These are phyloP conservation scores for Chlorella sp. DNA, from an alignment of 139 green algal species.

Conservation along the genomic window DNA sequence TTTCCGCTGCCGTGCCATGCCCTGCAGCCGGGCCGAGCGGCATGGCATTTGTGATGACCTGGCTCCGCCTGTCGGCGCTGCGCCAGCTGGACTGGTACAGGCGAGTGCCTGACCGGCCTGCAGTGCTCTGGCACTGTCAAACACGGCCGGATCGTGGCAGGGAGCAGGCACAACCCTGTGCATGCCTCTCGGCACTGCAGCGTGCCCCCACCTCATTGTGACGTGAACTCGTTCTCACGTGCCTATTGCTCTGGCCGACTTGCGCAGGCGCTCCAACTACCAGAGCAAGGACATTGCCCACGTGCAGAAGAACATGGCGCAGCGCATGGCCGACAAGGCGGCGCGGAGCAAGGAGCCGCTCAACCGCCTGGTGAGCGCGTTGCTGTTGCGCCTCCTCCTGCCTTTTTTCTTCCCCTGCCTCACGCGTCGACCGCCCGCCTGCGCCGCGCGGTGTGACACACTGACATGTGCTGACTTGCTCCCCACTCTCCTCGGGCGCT, in stretches of 20 bases:
- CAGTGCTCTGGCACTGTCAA: too few species aligned
- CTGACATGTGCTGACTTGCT: not conserved
- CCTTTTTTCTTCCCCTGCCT: not conserved
- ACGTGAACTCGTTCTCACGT: too few species aligned
- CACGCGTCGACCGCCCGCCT: too few species aligned
- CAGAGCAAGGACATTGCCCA: conserved; percentile 91
- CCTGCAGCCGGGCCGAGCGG: conserved; percentile 50
- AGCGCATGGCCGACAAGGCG: conserved; percentile 70
- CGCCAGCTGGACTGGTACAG: conserved; percentile 84
- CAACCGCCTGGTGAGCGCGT: not conserved
- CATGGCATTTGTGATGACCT: conserved; percentile 77
- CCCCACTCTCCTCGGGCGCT: too few species aligned
- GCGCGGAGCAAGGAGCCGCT: not conserved
- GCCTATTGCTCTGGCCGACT: too few species aligned
- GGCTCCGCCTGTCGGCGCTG: conserved; percentile 76
- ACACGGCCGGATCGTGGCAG: too few species aligned
- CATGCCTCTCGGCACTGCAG: too few species aligned
- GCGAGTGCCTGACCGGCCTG: too few species aligned
- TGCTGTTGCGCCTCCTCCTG: not conserved
- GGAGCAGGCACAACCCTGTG: too few species aligned
- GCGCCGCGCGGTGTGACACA: too few species aligned
- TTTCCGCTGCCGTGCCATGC: too few species aligned
- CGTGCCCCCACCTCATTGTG: too few species aligned
- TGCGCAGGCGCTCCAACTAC: conserved; percentile 65
- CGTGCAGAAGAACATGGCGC: conserved; percentile 78